phyloP scores from a whole-genome alignment of 495 filamentous ascomycete genomes.

The Pseudomonodictys pantanalensis region DNA sequence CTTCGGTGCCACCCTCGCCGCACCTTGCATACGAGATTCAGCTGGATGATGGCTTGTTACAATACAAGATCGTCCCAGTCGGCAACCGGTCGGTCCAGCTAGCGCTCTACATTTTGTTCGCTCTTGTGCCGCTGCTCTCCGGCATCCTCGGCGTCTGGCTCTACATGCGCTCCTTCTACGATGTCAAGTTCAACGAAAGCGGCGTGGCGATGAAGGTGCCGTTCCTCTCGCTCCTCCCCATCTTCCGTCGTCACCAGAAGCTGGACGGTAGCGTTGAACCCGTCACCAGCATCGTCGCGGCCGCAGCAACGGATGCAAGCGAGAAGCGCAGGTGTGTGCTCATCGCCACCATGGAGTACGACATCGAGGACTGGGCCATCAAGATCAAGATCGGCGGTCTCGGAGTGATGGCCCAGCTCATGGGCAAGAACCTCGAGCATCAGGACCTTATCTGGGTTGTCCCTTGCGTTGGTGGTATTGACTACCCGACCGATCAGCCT shows the following conservation, averaged over 20 bases:
- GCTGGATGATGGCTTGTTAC: too few relatives aligned
- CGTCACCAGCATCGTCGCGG: not conserved
- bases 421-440: constrained; percentile 66
- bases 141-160: constrained; percentile 53
- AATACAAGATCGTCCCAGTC: constrained; percentile 50
- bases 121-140: constrained; percentile 52
- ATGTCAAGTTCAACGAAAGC: constrained; percentile 67
- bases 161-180: constrained; percentile 66
- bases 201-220: constrained; percentile 46
- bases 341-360: constrained; percentile 71
- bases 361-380: constrained; percentile 69
- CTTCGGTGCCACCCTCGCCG: too few relatives aligned
- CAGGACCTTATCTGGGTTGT: constrained; percentile 72
- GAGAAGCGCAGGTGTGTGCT: constrained; percentile 53
- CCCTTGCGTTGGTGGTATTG: constrained; percentile 65
- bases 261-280: not conserved
- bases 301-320: not conserved
- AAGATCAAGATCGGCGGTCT: constrained; percentile 73
- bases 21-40: too few relatives aligned
- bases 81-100: constrained; percentile 60
- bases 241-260: too few relatives aligned
- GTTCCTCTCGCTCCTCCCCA: not conserved
- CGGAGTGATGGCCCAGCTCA: constrained; percentile 65
- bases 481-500: constrained; percentile 61
- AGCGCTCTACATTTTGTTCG: constrained; percentile 56